Base-by-base conservation (phyloP, 2,329 filamentous ascomycete species). In the Corynespora cassiicola region DNA sequence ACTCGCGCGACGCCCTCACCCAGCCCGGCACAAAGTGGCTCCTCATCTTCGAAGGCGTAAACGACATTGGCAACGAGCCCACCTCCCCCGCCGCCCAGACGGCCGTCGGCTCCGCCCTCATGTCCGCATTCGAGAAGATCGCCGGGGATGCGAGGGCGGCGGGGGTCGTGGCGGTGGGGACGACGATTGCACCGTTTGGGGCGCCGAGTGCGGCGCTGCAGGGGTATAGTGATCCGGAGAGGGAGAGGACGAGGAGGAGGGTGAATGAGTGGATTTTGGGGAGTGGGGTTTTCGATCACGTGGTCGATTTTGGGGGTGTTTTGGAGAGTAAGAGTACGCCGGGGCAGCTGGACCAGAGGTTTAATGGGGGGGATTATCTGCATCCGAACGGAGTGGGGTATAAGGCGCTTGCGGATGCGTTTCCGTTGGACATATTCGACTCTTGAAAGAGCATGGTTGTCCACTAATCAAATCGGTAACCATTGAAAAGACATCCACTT, bases 1-100 rank as follows among this genome's bases (percentile, higher is more conserved):
- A 85, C 45, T 76, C 82, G 54, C 75, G 82, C 8, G 83, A 87
- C 55, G 76, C 83, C 2, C 69, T 86, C 2, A 56, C 74, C 0
- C 77, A 80, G 12, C 70, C 76, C 0, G 78, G 78, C 3, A 75
- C 81, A 3, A 72, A 72, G 51, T 85, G 81, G 49, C 77, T 77
- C 14, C 73, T 86, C 66, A 73, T 86, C 24, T 86, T 85, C 59
- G 79, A 84, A 59, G 82, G 83, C 9, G 81, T 86, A 26, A 86
- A 86, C 56, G 82, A 86, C 55, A 84, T 86, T 42, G 83, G 82
- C 7, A 66, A 62, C 2, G 75, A 70, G 2, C 62, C 65, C 3
- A 54, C 73, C 0, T 73, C 75, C 24, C 31, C 56, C 0, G 60
- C 52, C 0, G 58, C 70, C 0, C 79, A 81, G 48, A 42, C 47